These are phyloP conservation scores for Hypoxylon sp. DNA, from an alignment of 2,329 filamentous ascomycete genomes.

Conservation along the genomic window DNA sequence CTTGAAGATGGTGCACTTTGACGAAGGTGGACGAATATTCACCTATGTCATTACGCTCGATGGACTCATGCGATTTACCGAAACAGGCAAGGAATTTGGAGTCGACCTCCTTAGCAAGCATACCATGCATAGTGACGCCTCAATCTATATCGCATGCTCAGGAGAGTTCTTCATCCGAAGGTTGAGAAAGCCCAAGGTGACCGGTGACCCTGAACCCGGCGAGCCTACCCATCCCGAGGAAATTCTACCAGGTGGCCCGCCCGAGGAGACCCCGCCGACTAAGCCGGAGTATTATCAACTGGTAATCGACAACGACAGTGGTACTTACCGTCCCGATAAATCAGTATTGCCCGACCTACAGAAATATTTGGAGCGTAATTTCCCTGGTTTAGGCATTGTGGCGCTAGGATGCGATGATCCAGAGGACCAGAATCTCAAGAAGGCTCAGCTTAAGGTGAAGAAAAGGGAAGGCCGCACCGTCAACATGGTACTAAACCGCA, in stretches of 20 bases:
- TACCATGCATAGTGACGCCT: slow-evolving; percentile 96
- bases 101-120: slow-evolving; percentile 95
- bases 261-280: slow-evolving; percentile 58
- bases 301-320: slow-evolving; percentile 94
- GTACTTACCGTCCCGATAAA: slow-evolving; percentile 91
- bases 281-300: slow-evolving; percentile 79
- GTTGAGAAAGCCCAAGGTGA: slow-evolving; percentile 64
- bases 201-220: slow-evolving; percentile 59
- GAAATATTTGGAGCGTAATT: slow-evolving; percentile 76
- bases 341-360: slow-evolving; percentile 79
- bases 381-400: slow-evolving; percentile 81
- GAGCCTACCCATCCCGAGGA: slow-evolving; percentile 66
- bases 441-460: slow-evolving; percentile 80
- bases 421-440: slow-evolving; percentile 79
- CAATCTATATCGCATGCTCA: slow-evolving; percentile 89
- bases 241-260: slow-evolving; percentile 61
- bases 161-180: slow-evolving; percentile 93
- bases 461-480: slow-evolving; percentile 69
- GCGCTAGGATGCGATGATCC: slow-evolving; percentile 85
- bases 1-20: slow-evolving; percentile 86
- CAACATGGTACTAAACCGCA: slow-evolving; percentile 70
- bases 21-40: slow-evolving; percentile 86
- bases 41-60: slow-evolving; percentile 94
- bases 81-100: slow-evolving; percentile 95
- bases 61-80: slow-evolving; percentile 88